These are phyloP conservation scores for Lolium rigidum DNA, from an alignment of 176 grass and related monocot genomes.

Conservation along the genomic window DNA sequence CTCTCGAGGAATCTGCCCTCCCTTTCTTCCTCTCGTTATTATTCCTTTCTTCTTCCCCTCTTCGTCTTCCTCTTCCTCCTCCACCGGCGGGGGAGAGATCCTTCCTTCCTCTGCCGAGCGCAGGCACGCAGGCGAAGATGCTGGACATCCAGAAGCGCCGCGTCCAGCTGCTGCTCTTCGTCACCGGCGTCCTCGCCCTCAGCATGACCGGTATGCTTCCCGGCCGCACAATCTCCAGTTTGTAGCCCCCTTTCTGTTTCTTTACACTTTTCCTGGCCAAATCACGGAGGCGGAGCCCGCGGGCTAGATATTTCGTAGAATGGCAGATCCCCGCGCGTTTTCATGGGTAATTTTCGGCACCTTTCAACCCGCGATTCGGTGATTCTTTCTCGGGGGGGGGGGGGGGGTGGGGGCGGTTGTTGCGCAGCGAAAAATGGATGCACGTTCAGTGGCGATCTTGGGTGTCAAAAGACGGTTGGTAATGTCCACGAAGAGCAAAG, in stretches of 20 bases:
- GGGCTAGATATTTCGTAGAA: background rate
- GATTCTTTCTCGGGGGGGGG: too few species aligned
- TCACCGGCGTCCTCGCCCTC: conserved; percentile 66
- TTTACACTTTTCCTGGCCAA: background rate
- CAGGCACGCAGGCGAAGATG: conserved; percentile 48
- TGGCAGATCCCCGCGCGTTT: background rate
- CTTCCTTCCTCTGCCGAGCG: background rate
- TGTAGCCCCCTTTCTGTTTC: too few species aligned
- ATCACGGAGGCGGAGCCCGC: background rate
- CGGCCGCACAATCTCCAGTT: background rate
- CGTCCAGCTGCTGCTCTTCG: conserved; percentile 78
- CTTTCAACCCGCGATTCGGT: background rate
- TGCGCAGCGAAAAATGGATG: conserved; percentile 12
- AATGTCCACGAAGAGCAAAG: background rate
- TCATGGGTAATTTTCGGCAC: background rate
- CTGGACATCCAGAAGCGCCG: conserved; percentile 78
- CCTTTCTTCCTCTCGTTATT: background rate
- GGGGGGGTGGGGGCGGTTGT: background rate
- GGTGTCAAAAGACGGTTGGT: background rate
- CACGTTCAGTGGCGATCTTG: background rate
- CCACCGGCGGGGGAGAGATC: conserved; percentile 9
- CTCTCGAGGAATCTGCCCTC: background rate
- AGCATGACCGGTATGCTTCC: conserved; percentile 85
- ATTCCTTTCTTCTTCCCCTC: conserved; percentile 6
- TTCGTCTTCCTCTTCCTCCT: background rate